These are phyloP conservation scores for Penicillium janthinellum DNA, from an alignment of 2,329 filamentous ascomycete species.

Conservation along the genomic window DNA sequence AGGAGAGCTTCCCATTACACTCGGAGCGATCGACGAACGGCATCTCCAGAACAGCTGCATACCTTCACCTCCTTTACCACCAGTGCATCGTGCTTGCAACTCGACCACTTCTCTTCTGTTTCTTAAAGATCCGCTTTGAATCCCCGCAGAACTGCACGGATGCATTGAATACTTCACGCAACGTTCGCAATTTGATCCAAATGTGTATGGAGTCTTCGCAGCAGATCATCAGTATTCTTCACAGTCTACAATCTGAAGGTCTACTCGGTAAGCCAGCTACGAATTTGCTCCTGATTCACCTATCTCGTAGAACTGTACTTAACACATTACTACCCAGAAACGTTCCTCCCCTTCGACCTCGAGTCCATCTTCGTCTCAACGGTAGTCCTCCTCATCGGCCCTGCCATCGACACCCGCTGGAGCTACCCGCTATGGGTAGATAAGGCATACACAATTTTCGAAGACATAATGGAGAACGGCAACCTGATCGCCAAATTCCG, in stretches of 20 bases:
- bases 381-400: constrained; percentile 21
- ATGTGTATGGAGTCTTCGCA: constrained; percentile 50
- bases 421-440: constrained; percentile 43
- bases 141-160: constrained; percentile 30
- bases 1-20: constrained; percentile 40
- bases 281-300: not conserved
- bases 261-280: constrained; percentile 46
- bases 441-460: constrained; percentile 48
- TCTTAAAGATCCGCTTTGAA: constrained; percentile 42
- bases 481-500: constrained; percentile 51
- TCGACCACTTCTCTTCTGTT: constrained; percentile 37
- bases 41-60: constrained; percentile 47
- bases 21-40: constrained; percentile 41
- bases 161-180: constrained; percentile 40
- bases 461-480: constrained; percentile 51
- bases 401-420: constrained; percentile 41
- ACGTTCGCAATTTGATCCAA: constrained; percentile 42
- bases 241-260: constrained; percentile 48
- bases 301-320: too few relatives aligned
- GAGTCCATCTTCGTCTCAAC: constrained; percentile 23
- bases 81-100: constrained; percentile 22
- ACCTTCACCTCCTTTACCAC: constrained; percentile 39
- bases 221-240: constrained; percentile 48
- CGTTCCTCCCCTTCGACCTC: constrained; percentile 41
- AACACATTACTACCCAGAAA: constrained; percentile 37